Base-by-base conservation (phyloP, 345 rosid genomes). In the Noccaea caerulescens region DNA sequence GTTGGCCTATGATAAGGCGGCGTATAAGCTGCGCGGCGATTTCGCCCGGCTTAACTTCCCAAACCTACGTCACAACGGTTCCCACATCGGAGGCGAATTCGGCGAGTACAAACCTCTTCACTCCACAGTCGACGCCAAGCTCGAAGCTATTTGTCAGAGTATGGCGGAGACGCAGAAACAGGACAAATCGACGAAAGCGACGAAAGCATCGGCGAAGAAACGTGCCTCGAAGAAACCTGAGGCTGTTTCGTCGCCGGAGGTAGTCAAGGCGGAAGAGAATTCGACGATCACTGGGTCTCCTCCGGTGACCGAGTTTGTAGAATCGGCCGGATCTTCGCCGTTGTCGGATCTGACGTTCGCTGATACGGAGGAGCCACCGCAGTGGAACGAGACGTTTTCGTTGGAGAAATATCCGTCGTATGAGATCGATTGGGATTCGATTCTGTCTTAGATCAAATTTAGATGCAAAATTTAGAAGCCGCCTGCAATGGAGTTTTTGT, bases 41-140 rank as follows among this genome's bases (percentile, higher is more conserved):
- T 82, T 74, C 56, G 97, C 98, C 7, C 80, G 96, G 76, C 97
- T 93, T 63, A 93, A 93, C 77, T 93, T 93, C 80, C 97, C 98
- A 0, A 76, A 87, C 66, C 82, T 91, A 5, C 85, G 88, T 55
- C 94, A 88, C 64, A 81, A 85, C 2, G 88, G 91, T 1, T 79
- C 91, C 25, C 82, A 81, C 80, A 75, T 78, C 57, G 84, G 76
- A 34, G 93, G 87, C 55, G 90, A 84, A 5, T 85, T 88, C 57
- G 97, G 90, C 54, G 91, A 89, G 38, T 92, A 86, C 75, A 85
- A 82, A 74, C 93, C 97, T 62, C 88, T 94, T 41, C 97, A 88
- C 37, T 84, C 97, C 63, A 78, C 96, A 0, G 97, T 94, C 1
- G 97, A 89, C 46, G 97, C 99, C 33, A 94, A 94, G 72, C 84